These are phyloP conservation scores for Scheffersomyces amazonensis DNA, from an alignment of 805 yeast genomes.

Conservation along the genomic window DNA sequence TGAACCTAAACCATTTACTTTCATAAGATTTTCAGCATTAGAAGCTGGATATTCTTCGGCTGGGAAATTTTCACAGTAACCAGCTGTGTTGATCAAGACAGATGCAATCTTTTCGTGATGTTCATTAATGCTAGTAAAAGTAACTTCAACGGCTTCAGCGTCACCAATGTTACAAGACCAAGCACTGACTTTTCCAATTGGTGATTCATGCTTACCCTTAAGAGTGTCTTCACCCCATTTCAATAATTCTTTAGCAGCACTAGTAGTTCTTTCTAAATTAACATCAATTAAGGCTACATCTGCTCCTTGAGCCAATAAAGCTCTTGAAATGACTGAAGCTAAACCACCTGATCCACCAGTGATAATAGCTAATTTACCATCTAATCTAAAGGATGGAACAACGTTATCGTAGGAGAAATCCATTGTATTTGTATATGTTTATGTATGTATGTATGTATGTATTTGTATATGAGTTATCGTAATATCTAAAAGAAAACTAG, in stretches of 20 bases:
- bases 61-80: slow-evolving; percentile 77
- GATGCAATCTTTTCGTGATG: slow-evolving; percentile 63
- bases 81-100: slow-evolving; percentile 75
- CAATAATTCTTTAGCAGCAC: slow-evolving; percentile 49
- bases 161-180: slow-evolving; percentile 78
- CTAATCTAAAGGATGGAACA: slow-evolving; percentile 65
- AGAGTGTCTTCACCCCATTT: slow-evolving; percentile 46
- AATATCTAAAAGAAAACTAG: too few relatives aligned
- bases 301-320: slow-evolving; percentile 74
- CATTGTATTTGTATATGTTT: slow-evolving; percentile 9
- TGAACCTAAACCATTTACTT: slow-evolving; percentile 74
- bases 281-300: slow-evolving; percentile 71
- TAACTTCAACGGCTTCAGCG: slow-evolving; percentile 53
- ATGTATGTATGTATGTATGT: not conserved
- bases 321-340: slow-evolving; percentile 61
- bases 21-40: slow-evolving; percentile 64
- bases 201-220: slow-evolving; percentile 28
- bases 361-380: slow-evolving; percentile 66
- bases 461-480: too few relatives aligned
- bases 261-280: slow-evolving; percentile 55
- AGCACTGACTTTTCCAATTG: slow-evolving; percentile 47
- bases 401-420: slow-evolving; percentile 41
- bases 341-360: slow-evolving; percentile 86
- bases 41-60: slow-evolving; percentile 74
- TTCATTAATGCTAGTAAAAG: slow-evolving; percentile 50